A percentile compares a stretch with the other conserved stretches of the same genome.
Evolutionary conservation across 2,329 filamentous ascomycete species (phyloP).

Genomic region (Colletotrichum paranaense): DNA sequence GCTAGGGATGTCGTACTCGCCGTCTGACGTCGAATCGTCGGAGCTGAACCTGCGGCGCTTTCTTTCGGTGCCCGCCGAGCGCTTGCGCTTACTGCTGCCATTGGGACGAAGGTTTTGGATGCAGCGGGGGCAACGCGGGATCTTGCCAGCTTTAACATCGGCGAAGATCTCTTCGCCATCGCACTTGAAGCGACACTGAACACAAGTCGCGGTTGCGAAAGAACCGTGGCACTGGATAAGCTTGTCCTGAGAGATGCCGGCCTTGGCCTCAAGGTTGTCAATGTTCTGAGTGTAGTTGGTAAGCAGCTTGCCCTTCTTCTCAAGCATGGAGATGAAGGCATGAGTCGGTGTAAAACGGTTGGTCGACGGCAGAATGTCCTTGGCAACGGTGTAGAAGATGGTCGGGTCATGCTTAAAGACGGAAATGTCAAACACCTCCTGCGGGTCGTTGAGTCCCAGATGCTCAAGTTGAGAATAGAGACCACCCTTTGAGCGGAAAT

Average conservation of each 20-base stretch:
- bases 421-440: conserved; percentile 94
- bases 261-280: conserved; percentile 91
- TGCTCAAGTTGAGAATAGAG: conserved; percentile 88
- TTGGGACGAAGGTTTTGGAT: conserved; percentile 60
- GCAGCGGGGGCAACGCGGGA: conserved; percentile 84
- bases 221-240: conserved; percentile 97
- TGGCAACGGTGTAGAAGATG: conserved; percentile 92
- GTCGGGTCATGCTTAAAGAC: conserved; percentile 87
- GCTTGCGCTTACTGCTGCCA: conserved; percentile 50
- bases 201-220: conserved; percentile 91
- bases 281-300: conserved; percentile 99
- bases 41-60: conserved; percentile 51
- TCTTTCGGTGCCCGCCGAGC: conserved; percentile 50
- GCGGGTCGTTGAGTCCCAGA: conserved; percentile 83
- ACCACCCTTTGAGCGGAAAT: conserved; percentile 94
- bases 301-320: conserved; percentile 87
- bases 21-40: conserved; percentile 55
- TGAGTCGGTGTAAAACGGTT: conserved; percentile 91
- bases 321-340: conserved; percentile 89
- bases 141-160: conserved; percentile 79
- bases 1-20: conserved; percentile 67
- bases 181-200: conserved; percentile 81
- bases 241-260: conserved; percentile 83
- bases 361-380: conserved; percentile 86
- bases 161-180: conserved; percentile 82